Percentiles rank a stretch among this genome's conserved stretches.
Evolutionary conservation across 192 early-diverging fungal species (phyloP).

Genomic region (Chytriomyces hyalinus): DNA sequence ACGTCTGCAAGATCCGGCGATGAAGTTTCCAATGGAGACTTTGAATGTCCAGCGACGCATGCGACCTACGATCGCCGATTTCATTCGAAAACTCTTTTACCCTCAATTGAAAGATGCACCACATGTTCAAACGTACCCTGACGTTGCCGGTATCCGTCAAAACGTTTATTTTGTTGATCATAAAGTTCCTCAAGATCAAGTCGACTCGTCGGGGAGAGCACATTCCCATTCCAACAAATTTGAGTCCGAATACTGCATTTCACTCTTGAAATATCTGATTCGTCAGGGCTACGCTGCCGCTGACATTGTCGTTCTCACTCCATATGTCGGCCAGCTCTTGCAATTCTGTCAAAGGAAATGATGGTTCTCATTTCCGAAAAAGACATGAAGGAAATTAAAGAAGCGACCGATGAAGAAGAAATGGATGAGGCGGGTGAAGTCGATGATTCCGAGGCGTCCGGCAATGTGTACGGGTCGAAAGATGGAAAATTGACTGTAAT

Average conservation of each 20-base stretch:
- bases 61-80: conserved; percentile 42
- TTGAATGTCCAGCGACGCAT: conserved; percentile 44
- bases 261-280: conserved; percentile 41
- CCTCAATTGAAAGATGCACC: conserved; percentile 35
- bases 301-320: conserved; percentile 47
- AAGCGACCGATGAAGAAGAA: background rate
- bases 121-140: conserved; percentile 20
- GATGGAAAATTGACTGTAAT: conserved; percentile 13
- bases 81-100: conserved; percentile 39
- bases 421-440: background rate
- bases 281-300: conserved; percentile 37
- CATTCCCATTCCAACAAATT: conserved; percentile 36
- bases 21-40: conserved; percentile 26
- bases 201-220: background rate
- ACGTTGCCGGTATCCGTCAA: conserved; percentile 38
- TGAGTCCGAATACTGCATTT: conserved; percentile 42
- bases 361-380: conserved; percentile 36
- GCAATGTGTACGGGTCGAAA: conserved; percentile 5
- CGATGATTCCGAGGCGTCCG: background rate
- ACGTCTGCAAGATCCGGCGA: conserved; percentile 27
- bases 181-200: conserved; percentile 31
- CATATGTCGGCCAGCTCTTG: conserved; percentile 48
- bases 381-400: conserved; percentile 17
- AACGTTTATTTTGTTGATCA: conserved; percentile 45
- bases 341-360: conserved; percentile 18